Conservation (phyloP, 2,329 filamentous ascomycete genomes). For the Fusarium buxicola region DNA sequence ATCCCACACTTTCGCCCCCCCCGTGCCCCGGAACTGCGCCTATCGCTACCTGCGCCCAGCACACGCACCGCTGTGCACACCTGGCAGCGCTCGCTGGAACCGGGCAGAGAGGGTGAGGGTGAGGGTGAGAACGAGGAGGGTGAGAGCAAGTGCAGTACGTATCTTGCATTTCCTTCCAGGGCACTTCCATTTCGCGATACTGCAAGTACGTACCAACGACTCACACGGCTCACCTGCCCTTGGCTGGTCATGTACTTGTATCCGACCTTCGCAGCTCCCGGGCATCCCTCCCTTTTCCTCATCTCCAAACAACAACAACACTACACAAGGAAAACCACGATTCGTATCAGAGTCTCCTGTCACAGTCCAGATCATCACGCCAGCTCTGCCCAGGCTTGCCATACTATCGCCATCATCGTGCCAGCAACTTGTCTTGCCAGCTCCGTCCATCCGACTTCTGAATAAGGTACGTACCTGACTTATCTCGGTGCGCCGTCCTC, state of each 20-base stretch:
- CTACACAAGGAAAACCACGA: constrained; percentile 62
- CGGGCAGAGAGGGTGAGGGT: background rate
- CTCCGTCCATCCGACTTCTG: constrained; percentile 45
- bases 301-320: constrained; percentile 62
- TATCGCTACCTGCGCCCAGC: constrained; percentile 35
- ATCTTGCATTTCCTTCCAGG: constrained; percentile 18
- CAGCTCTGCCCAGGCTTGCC: constrained; percentile 57
- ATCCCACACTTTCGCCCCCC: constrained; percentile 16
- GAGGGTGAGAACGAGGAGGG: constrained; percentile 8
- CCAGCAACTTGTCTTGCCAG: constrained; percentile 43
- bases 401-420: constrained; percentile 44
- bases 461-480: constrained; percentile 50
- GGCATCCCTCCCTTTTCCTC: constrained; percentile 51
- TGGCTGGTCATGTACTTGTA: constrained; percentile 44
- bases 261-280: constrained; percentile 46
- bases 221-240: constrained; percentile 43
- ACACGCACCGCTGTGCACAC: constrained; percentile 22
- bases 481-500: constrained; percentile 16
- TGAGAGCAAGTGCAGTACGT: constrained; percentile 1
- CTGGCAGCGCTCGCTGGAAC: background rate
- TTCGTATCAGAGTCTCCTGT: constrained; percentile 68
- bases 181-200: constrained; percentile 28
- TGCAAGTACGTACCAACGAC: constrained; percentile 42
- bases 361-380: constrained; percentile 70
- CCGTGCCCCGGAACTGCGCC: constrained; percentile 30